A percentile compares a stretch with the other conserved stretches of the same genome.
phyloP scores from a whole-genome alignment of 345 rosid species.

The Pugionium cornutum region DNA sequence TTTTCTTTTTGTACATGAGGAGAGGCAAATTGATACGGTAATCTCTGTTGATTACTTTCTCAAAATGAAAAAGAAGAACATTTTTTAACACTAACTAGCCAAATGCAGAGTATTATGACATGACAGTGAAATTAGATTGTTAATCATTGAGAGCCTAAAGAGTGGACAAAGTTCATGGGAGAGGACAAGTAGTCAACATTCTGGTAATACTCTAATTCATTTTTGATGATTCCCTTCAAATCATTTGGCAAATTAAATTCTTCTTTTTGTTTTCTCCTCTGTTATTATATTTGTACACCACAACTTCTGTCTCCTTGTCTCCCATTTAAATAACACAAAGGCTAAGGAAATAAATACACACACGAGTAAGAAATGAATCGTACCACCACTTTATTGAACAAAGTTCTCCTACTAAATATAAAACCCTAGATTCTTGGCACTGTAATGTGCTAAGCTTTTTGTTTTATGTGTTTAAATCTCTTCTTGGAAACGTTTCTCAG shows the following conservation, averaged over 20 bases:
- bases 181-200: slow-evolving; percentile 40
- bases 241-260: slow-evolving; percentile 21
- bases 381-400: slow-evolving; percentile 34
- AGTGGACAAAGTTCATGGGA: slow-evolving; percentile 31
- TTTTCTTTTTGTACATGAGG: slow-evolving; percentile 11
- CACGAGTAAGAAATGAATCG: slow-evolving; percentile 37
- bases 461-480: slow-evolving; percentile 8
- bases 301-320: slow-evolving; percentile 40
- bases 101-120: slow-evolving; percentile 41
- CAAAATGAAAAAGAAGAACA: slow-evolving; percentile 11
- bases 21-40: slow-evolving; percentile 8
- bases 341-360: slow-evolving; percentile 21
- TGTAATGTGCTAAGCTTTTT: slow-evolving; percentile 14
- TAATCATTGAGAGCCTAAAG: slow-evolving; percentile 24
- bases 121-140: slow-evolving; percentile 33
- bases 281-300: slow-evolving; percentile 21
- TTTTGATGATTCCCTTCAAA: slow-evolving; percentile 23
- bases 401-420: slow-evolving; percentile 22
- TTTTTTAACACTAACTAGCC: slow-evolving; percentile 24
- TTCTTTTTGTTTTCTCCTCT: slow-evolving; percentile 15
- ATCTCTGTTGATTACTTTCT: slow-evolving; percentile 20
- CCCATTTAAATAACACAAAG: slow-evolving; percentile 13
- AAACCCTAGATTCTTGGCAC: slow-evolving; percentile 40
- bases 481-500: slow-evolving; percentile 28
- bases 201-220: slow-evolving; percentile 22